phyloP scores from a whole-genome alignment of 805 yeast species.

The Wickerhamiella australiensis region DNA sequence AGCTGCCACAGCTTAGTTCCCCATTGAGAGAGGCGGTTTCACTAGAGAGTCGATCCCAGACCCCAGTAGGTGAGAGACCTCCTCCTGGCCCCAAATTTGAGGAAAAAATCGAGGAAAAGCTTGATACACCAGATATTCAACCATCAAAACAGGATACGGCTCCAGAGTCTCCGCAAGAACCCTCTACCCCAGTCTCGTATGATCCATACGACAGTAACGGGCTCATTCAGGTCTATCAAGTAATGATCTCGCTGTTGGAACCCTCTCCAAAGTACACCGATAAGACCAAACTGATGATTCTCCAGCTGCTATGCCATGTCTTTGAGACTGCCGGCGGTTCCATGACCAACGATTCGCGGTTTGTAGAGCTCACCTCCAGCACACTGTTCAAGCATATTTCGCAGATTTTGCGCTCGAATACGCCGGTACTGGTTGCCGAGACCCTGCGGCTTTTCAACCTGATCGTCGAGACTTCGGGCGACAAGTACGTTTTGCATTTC shows the following conservation, averaged over 20 bases:
- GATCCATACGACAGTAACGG: slow-evolving; percentile 58
- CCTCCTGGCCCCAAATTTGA: background rate
- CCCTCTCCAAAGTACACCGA: slow-evolving; percentile 74
- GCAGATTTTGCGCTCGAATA: slow-evolving; percentile 64
- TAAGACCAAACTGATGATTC: slow-evolving; percentile 70
- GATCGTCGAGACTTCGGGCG: slow-evolving; percentile 53
- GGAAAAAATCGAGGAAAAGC: background rate
- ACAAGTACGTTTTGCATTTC: slow-evolving; percentile 61
- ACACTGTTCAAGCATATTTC: slow-evolving; percentile 76
- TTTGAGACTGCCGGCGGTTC: slow-evolving; percentile 68
- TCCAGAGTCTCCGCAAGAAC: background rate
- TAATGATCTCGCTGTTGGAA: slow-evolving; percentile 65
- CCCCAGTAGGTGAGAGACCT: slow-evolving; percentile 18
- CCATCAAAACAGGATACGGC: background rate
- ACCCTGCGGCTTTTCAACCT: slow-evolving; percentile 67
- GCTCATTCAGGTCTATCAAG: slow-evolving; percentile 61
- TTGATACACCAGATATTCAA: background rate
- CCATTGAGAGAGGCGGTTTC: slow-evolving; percentile 31
- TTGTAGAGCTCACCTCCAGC: slow-evolving; percentile 60
- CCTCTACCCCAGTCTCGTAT: slow-evolving; percentile 22
- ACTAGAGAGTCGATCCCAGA: slow-evolving; percentile 3
- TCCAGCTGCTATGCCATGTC: slow-evolving; percentile 61
- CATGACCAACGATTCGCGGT: slow-evolving; percentile 48
- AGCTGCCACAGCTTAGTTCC: slow-evolving; percentile 24
- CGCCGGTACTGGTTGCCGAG: slow-evolving; percentile 57